Conservation (phyloP, 352 stramenopile genomes). For the Phytophthora uliginosa region DNA sequence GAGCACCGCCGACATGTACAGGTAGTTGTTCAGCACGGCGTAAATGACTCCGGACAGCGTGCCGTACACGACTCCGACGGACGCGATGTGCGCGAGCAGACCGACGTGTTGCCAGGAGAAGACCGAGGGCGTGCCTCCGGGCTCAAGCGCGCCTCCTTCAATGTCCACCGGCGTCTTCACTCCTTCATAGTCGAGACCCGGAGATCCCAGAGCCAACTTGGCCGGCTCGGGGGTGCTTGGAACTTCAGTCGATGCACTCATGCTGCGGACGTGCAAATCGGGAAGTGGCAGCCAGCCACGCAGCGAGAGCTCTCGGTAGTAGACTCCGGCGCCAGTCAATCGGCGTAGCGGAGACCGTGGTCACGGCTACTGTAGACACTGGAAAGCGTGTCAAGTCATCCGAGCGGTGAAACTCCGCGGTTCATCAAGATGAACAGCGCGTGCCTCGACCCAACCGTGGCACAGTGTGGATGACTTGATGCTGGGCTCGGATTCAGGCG, state of each 20-base stretch:
- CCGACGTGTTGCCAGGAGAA: slow-evolving; percentile 54
- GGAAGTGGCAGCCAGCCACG: slow-evolving; percentile 10
- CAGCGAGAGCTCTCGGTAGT: background rate
- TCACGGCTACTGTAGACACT: background rate
- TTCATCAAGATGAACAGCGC: background rate
- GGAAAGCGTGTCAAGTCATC: slow-evolving; percentile 11
- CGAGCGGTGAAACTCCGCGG: background rate
- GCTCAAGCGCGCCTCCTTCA: slow-evolving; percentile 47
- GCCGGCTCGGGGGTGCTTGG: slow-evolving; percentile 6
- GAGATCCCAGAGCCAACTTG: slow-evolving; percentile 24
- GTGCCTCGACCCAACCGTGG: slow-evolving; percentile 33
- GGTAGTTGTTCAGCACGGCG: slow-evolving; percentile 67
- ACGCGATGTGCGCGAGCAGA: slow-evolving; percentile 55
- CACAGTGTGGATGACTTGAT: slow-evolving; percentile 22
- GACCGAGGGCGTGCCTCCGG: slow-evolving; percentile 47
- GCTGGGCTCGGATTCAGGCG: background rate
- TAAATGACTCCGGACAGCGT: slow-evolving; percentile 50
- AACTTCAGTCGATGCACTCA: slow-evolving; percentile 16
- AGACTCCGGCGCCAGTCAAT: slow-evolving; percentile 20
- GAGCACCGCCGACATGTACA: slow-evolving; percentile 65
- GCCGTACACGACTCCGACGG: slow-evolving; percentile 58
- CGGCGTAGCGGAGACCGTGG: slow-evolving; percentile 10
- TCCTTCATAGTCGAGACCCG: slow-evolving; percentile 27
- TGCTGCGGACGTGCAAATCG: slow-evolving; percentile 17
- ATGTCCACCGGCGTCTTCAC: slow-evolving; percentile 36